Percentiles rank a stretch among this genome's conserved stretches.
Evolutionary conservation across 345 rosid genomes (phyloP).

Genomic region (Bruguiera gymnorhiza): DNA sequence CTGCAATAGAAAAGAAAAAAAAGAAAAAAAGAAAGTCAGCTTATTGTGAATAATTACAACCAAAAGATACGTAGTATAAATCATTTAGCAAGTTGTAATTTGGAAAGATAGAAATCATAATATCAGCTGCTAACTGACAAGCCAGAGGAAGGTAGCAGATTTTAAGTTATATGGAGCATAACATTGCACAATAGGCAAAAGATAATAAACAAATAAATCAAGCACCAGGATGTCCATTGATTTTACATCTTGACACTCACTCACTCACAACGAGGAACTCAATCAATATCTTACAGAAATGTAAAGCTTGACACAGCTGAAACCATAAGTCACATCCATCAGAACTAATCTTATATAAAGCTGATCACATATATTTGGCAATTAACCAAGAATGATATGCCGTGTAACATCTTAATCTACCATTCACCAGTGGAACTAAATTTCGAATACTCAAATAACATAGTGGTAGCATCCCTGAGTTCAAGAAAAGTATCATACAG

Average conservation of each 20-base stretch:
- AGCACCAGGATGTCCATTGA: neutral
- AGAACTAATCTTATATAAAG: neutral
- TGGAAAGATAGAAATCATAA: neutral
- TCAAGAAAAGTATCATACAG: slow-evolving; percentile 56
- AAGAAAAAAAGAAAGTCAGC: slow-evolving; percentile 17
- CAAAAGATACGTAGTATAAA: neutral
- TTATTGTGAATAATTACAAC: neutral
- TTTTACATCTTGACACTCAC: neutral
- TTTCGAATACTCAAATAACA: neutral
- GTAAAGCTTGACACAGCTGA: neutral
- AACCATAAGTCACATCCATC: neutral
- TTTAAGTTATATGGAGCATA: neutral
- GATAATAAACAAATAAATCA: neutral
- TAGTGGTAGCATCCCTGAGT: slow-evolving; percentile 9
- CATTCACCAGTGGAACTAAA: neutral
- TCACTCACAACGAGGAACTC: neutral
- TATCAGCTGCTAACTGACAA: neutral
- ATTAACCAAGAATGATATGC: neutral
- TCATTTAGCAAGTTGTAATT: neutral
- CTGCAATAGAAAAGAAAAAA: slow-evolving; percentile 38
- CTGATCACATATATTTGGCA: neutral
- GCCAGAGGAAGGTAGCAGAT: neutral
- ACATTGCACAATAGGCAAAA: neutral
- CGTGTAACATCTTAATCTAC: neutral
- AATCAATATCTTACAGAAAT: neutral